These are phyloP conservation scores for Fraxinus cuspidata DNA, from an alignment of 257 asterid species.

Conservation along the genomic window DNA sequence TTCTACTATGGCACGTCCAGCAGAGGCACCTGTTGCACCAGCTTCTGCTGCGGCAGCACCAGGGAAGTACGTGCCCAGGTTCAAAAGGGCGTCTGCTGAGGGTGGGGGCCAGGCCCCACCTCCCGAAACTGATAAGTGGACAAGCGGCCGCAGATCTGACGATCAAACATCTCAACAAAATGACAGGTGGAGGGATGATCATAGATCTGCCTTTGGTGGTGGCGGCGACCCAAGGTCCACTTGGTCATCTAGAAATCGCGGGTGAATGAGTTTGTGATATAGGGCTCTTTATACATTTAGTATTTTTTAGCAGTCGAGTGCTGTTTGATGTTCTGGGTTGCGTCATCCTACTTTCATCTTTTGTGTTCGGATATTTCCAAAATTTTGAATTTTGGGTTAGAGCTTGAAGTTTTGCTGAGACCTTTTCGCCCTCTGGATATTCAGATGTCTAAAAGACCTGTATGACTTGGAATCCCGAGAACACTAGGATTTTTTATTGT, in stretches of 20 bases:
- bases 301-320: too few relatives aligned
- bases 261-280: too few relatives aligned
- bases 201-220: conserved; percentile 33
- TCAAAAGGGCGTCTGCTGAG: conserved; percentile 32
- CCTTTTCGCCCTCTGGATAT: too few relatives aligned
- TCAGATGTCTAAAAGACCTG: too few relatives aligned
- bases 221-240: conserved; percentile 42
- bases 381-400: too few relatives aligned
- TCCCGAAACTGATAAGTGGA: conserved; percentile 58
- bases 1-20: conserved; percentile 32
- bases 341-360: too few relatives aligned
- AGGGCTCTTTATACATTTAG: too few relatives aligned
- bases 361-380: too few relatives aligned
- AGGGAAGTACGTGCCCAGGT: conserved; percentile 57
- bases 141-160: conserved; percentile 30
- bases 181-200: conserved; percentile 63
- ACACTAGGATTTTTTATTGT: too few relatives aligned
- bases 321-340: too few relatives aligned
- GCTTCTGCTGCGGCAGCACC: conserved; percentile 38
- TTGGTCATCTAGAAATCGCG: conserved; percentile 30
- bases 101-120: conserved; percentile 42
- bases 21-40: conserved; percentile 37
- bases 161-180: conserved; percentile 36
- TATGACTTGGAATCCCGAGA: too few relatives aligned
- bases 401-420: too few relatives aligned